Conservation (phyloP, 345 rosid species). For the Tarenaya hassleriana region DNA sequence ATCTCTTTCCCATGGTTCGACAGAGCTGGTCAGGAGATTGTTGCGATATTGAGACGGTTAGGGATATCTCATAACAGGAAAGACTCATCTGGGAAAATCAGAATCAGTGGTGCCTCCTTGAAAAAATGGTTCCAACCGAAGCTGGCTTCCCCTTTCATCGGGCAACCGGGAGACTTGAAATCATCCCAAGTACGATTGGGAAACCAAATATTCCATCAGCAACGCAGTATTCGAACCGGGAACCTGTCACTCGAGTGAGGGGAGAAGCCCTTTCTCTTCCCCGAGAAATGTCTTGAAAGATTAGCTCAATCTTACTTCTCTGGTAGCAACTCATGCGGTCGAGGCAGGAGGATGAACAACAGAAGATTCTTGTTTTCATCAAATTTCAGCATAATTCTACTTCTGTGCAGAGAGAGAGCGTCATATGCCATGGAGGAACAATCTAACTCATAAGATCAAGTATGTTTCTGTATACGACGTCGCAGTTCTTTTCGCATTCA, state of each 20-base stretch:
- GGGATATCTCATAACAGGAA: constrained; percentile 67
- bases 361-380: constrained; percentile 12
- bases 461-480: too few relatives aligned
- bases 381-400: constrained; percentile 16
- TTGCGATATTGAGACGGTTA: constrained; percentile 68
- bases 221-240: constrained; percentile 64
- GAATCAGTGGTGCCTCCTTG: constrained; percentile 66
- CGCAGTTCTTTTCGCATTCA: too few relatives aligned
- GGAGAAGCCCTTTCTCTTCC: constrained; percentile 30
- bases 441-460: too few relatives aligned
- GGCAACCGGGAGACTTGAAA: constrained; percentile 50
- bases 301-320: constrained; percentile 21
- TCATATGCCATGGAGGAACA: too few relatives aligned
- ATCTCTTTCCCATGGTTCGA: constrained; percentile 23
- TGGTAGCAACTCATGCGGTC: constrained; percentile 14
- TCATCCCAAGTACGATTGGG: constrained; percentile 46
- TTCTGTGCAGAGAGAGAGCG: too few relatives aligned
- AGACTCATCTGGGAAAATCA: constrained; percentile 56
- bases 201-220: constrained; percentile 64
- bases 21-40: constrained; percentile 61
- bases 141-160: constrained; percentile 55
- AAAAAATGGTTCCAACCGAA: constrained; percentile 84
- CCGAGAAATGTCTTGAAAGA: constrained; percentile 15
- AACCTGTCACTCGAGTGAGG: constrained; percentile 51
- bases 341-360: constrained; percentile 18